Evolutionary conservation across 164 flowering plant species (phyloP).

Genomic region (Liquidambar formosana): DNA sequence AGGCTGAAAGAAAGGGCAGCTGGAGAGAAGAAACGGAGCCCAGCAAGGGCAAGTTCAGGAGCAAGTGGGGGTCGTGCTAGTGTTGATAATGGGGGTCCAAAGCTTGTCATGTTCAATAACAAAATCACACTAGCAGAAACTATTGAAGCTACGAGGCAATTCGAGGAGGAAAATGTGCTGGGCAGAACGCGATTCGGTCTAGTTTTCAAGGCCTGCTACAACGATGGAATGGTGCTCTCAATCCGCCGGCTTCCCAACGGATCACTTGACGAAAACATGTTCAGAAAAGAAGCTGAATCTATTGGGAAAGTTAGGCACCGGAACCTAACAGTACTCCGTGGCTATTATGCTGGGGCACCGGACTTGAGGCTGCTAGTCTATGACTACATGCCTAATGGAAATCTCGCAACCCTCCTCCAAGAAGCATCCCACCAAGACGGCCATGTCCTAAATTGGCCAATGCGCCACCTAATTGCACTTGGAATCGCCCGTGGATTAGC

Average conservation of each 20-base stretch:
- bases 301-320: constrained; percentile 79
- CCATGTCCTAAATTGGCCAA: constrained; percentile 92
- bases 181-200: constrained; percentile 68
- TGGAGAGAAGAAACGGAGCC: constrained; percentile 80
- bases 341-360: constrained; percentile 81
- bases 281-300: constrained; percentile 73
- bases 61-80: constrained; percentile 56
- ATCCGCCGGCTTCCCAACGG: constrained; percentile 73
- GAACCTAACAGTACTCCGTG: constrained; percentile 84
- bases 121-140: constrained; percentile 77
- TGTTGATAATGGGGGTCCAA: constrained; percentile 68
- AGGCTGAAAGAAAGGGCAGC: constrained; percentile 41
- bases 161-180: constrained; percentile 86
- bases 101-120: constrained; percentile 78
- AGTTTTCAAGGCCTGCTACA: constrained; percentile 72
- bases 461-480: constrained; percentile 92
- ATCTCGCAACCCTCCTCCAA: constrained; percentile 80
- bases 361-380: constrained; percentile 71
- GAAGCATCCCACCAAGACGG: constrained; percentile 97
- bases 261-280: constrained; percentile 44
- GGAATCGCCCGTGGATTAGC: constrained; percentile 88
- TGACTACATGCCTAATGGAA: constrained; percentile 98
- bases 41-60: constrained; percentile 54
- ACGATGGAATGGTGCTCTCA: constrained; percentile 79
- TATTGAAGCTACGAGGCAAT: constrained; percentile 78